A percentile compares a stretch with the other conserved stretches of the same genome.
Conservation (phyloP, 495 filamentous ascomycete species). For the Daldinia vernicosa region DNA sequence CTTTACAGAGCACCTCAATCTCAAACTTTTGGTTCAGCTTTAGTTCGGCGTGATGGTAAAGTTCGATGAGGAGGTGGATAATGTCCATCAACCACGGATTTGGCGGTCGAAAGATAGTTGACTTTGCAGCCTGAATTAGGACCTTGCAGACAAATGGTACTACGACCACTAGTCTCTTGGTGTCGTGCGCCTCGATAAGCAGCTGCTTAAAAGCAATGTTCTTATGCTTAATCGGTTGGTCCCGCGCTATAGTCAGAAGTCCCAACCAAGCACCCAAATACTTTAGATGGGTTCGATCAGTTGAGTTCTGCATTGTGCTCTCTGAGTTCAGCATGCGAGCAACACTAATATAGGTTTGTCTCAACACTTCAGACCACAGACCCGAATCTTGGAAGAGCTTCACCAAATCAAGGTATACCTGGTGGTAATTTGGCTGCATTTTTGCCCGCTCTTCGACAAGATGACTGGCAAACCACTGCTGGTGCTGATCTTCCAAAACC, state of each 20-base stretch:
- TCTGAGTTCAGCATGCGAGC: conserved; percentile 89
- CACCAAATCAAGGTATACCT: conserved; percentile 89
- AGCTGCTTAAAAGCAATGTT: conserved; percentile 97
- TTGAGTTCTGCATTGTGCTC: conserved; percentile 76
- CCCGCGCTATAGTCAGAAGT: conserved; percentile 88
- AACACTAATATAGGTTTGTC: conserved; percentile 91
- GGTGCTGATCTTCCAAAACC: conserved; percentile 77
- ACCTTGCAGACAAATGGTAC: conserved; percentile 98
- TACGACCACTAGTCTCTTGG: conserved; percentile 85
- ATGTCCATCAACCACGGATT: conserved; percentile 99
- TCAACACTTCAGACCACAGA: conserved; percentile 85
- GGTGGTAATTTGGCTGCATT: conserved; percentile 93
- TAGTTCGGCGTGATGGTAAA: conserved; percentile 90
- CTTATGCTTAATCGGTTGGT: conserved; percentile 95
- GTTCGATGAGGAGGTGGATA: conserved; percentile 82
- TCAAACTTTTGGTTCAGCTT: conserved; percentile 98
- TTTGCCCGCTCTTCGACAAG: conserved; percentile 97
- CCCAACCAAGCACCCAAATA: conserved; percentile 94
- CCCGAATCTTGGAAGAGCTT: conserved; percentile 79
- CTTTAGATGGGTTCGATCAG: conserved; percentile 87
- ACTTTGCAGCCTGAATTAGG: conserved; percentile 80
- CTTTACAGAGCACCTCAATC: conserved; percentile 95
- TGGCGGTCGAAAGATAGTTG: conserved; percentile 89
- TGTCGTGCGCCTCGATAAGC: conserved; percentile 89
- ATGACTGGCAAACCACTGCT: conserved; percentile 95